Base-by-base conservation (phyloP, 331 rosid genomes). In the Quercus lobata region DNA sequence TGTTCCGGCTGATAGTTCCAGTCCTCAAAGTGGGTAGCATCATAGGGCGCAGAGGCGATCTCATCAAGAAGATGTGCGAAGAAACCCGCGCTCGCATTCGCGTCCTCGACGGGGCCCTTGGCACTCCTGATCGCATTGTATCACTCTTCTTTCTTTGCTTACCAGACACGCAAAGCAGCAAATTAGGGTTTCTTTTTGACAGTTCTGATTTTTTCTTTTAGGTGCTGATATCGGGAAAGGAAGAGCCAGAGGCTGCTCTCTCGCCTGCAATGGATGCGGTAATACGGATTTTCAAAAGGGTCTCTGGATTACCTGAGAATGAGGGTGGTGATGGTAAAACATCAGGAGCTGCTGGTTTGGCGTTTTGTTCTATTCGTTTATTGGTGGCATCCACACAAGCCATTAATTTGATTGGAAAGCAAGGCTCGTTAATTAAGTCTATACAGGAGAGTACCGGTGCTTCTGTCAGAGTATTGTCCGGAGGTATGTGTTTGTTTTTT, bases 241-340 rank as follows among this genome's bases (percentile, higher is more conserved):
- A 94, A 84, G 97, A 91, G 78, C 89, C 78, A 1, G 97, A 88
- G 82, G 81, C 88, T 62, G 76, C 91, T 24, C 84, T 92, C 63
- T 94, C 98, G 46, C 97, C 98, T 34, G 97, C 98, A 27, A 91
- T 94, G 95, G 97, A 91, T 76, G 98, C 97, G 75, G 91, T 88
- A 19, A 79, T 94, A 81, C 88, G 92, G 85, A 41, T 94, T 63
- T 92, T 91, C 80, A 91, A 90, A 82, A 93, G 95, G 35, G 84
- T 94, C 57, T 84, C 93, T 1, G 97, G 95, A 71, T 86, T 92
- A 61, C 82, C 94, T 5, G 97, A 89, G 82, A 78, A 77, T 46
- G 94, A 92, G 17, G 86, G 49, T 41, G 49, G 78, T 0, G 92
- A 82, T 19, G 76, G 78, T 69, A 82, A 86, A 60, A 79, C 75